Percentiles rank a stretch among this genome's conserved stretches.
Evolutionary conservation across 495 filamentous ascomycete genomes (phyloP).

Genomic region (Xylaria bambusicola): DNA sequence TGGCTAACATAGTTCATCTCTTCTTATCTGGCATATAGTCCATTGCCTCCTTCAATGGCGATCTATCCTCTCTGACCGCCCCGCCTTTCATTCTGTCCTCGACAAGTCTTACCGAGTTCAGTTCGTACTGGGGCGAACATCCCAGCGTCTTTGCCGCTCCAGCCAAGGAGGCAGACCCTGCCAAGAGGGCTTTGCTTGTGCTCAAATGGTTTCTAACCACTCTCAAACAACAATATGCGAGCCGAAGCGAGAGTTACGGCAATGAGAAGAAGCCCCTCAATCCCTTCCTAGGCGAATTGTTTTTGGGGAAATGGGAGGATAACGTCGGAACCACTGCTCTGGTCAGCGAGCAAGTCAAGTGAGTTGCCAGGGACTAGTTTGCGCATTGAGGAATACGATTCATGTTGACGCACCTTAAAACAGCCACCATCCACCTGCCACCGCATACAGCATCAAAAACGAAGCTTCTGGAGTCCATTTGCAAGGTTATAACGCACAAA

Average conservation of each 20-base stretch:
- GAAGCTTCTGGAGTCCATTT: slow-evolving; percentile 79
- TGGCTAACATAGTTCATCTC: slow-evolving; percentile 1
- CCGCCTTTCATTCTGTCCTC: slow-evolving; percentile 94
- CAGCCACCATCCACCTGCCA: slow-evolving; percentile 96
- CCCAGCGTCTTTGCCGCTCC: slow-evolving; percentile 85
- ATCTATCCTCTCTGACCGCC: slow-evolving; percentile 89
- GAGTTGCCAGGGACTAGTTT: slow-evolving; percentile 46
- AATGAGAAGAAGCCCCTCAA: slow-evolving; percentile 98
- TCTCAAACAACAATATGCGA: slow-evolving; percentile 91
- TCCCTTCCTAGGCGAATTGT: slow-evolving; percentile 88
- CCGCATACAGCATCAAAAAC: slow-evolving; percentile 91
- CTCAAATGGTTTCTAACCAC: slow-evolving; percentile 98
- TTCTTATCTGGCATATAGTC: slow-evolving; percentile 55
- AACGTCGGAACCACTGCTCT: slow-evolving; percentile 69
- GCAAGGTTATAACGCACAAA: slow-evolving; percentile 97
- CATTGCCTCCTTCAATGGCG: slow-evolving; percentile 94
- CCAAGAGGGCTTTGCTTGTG: slow-evolving; percentile 82
- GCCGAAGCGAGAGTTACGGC: slow-evolving; percentile 84
- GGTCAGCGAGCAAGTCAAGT: slow-evolving; percentile 68
- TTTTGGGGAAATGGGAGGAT: slow-evolving; percentile 84
- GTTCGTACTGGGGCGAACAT: slow-evolving; percentile 96
- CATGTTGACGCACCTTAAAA: slow-evolving; percentile 45
- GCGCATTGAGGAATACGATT: slow-evolving; percentile 37
- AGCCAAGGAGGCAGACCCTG: slow-evolving; percentile 74
- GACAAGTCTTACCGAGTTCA: slow-evolving; percentile 91